Evolutionary conservation across 352 stramenopile species (phyloP).

Genomic region (Blastocystis sp.): DNA sequence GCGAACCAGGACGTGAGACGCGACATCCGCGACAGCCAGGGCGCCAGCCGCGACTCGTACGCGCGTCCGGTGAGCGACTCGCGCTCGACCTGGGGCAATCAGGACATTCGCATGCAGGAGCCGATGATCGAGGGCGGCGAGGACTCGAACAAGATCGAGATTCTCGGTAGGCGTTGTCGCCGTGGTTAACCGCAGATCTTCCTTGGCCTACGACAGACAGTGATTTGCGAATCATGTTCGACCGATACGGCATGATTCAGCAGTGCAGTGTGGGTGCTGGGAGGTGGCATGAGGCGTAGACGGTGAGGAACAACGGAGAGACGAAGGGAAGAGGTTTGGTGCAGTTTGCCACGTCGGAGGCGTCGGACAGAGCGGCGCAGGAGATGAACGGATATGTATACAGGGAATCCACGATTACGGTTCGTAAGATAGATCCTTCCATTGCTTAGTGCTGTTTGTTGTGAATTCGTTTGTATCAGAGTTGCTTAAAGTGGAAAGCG

Average conservation of each 20-base stretch:
- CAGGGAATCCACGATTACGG: background rate
- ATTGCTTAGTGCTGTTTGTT: slow-evolving; percentile 4
- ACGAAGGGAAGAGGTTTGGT: background rate
- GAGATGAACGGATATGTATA: slow-evolving; percentile 5
- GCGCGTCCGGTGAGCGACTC: background rate
- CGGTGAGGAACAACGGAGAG: background rate
- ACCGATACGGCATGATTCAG: background rate
- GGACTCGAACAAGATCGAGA: background rate
- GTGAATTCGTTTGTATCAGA: slow-evolving; percentile 66
- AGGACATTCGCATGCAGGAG: background rate
- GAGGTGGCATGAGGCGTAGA: background rate
- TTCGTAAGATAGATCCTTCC: background rate
- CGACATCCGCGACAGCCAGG: background rate
- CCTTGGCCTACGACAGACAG: background rate
- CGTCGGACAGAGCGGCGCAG: background rate
- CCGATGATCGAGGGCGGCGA: background rate
- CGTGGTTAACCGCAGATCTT: background rate
- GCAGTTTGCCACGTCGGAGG: background rate
- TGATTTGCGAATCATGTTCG: slow-evolving; percentile 1
- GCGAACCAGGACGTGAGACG: background rate
- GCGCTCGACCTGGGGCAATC: background rate
- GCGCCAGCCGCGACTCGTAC: background rate
- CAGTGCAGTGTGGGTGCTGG: background rate
- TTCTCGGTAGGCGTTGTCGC: background rate
- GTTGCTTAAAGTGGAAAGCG: slow-evolving; percentile 72